Percentiles rank a stretch among this genome's conserved stretches.
Evolutionary conservation across 2,329 filamentous ascomycete genomes (phyloP).

Genomic region (Colletotrichum lini): DNA sequence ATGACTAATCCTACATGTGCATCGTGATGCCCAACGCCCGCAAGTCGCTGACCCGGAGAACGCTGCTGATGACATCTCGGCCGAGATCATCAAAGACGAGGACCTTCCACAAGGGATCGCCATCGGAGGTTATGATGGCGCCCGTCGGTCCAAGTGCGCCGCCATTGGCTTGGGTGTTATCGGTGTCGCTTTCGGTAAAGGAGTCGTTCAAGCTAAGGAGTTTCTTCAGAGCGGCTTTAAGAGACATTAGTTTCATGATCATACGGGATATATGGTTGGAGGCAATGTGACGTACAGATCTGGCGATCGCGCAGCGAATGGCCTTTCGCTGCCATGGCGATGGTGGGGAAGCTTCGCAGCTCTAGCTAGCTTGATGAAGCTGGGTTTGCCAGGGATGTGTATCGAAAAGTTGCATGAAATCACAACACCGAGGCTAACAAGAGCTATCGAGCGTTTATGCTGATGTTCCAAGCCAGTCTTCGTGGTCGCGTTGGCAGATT

Average conservation of each 20-base stretch:
- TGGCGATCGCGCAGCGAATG: constrained; percentile 66
- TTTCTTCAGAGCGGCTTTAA: constrained; percentile 88
- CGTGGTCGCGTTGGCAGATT: constrained; percentile 20
- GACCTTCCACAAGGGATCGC: constrained; percentile 97
- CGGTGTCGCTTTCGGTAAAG: constrained; percentile 69
- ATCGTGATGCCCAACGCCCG: constrained; percentile 96
- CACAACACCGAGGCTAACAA: neutral
- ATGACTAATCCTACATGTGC: constrained; percentile 77
- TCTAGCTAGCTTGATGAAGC: constrained; percentile 39
- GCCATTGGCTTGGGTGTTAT: constrained; percentile 76
- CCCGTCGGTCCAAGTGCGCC: constrained; percentile 74
- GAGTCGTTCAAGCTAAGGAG: constrained; percentile 95
- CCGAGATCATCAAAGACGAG: constrained; percentile 94
- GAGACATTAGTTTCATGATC: constrained; percentile 2
- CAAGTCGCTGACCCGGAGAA: constrained; percentile 93
- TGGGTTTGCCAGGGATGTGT: constrained; percentile 1
- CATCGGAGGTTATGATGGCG: constrained; percentile 87
- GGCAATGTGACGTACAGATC: constrained; percentile 56
- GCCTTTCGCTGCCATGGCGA: constrained; percentile 62
- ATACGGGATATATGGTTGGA: neutral
- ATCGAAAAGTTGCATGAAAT: constrained; percentile 23
- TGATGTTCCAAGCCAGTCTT: constrained; percentile 19
- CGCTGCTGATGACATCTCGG: constrained; percentile 96
- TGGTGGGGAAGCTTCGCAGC: constrained; percentile 42
- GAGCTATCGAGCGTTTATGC: constrained; percentile 13